Conservation (phyloP, 345 rosid species). For the Euphorbia lathyris region DNA sequence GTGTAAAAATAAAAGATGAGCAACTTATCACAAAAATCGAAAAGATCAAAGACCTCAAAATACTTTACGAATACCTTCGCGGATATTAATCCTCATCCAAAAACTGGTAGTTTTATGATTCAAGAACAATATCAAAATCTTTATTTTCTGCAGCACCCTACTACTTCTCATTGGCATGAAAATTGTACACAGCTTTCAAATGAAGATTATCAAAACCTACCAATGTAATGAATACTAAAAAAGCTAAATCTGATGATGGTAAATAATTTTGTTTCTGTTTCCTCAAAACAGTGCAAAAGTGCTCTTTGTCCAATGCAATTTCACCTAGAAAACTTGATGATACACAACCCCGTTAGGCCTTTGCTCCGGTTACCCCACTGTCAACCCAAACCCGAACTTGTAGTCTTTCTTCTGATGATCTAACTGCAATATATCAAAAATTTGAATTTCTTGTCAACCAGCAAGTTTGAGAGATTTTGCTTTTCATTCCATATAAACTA, state of each 20-base stretch:
- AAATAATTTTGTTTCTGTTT: slow-evolving; percentile 6
- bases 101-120: too few species aligned
- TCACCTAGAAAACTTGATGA: slow-evolving; percentile 3
- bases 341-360: background rate
- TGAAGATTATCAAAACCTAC: slow-evolving; percentile 4
- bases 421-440: slow-evolving; percentile 45
- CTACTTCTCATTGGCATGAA: background rate
- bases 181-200: background rate
- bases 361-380: slow-evolving; percentile 54
- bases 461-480: background rate
- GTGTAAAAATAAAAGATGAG: too few species aligned
- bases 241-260: slow-evolving; percentile 14
- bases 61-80: background rate
- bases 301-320: slow-evolving; percentile 2
- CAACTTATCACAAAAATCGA: too few species aligned
- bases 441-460: background rate
- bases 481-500: background rate
- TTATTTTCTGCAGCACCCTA: background rate
- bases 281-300: slow-evolving; percentile 5
- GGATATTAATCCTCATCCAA: background rate
- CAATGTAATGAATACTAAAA: slow-evolving; percentile 1
- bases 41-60: too few species aligned
- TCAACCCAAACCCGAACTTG: slow-evolving; percentile 92
- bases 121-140: background rate
- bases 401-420: slow-evolving; percentile 94